Evolutionary conservation across 768 basidiomycete genomes (phyloP), one percentile per base, ranked within the genome.

Genomic region (Lentinus tigrinus): DNA sequence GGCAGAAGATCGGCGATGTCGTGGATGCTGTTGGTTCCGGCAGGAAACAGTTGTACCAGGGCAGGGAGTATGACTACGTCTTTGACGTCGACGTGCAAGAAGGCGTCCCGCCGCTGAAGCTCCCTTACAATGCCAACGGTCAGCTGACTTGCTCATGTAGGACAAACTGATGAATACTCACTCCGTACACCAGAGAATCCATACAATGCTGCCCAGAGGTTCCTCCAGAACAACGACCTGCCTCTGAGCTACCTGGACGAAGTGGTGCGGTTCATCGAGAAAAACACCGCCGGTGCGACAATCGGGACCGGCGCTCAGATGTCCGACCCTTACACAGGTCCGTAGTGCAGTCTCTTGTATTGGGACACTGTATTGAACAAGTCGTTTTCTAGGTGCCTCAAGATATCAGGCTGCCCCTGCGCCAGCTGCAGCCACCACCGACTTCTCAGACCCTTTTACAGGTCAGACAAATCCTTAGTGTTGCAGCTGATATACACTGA

Each of bases 1-100:
- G 97, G 97, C 84, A 93, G 71, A 96, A 95, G 70, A 85, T 98
- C 34, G 97, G 97, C 23, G 90, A 95, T 64, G 95, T 98, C 5
- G 94, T 95, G 4, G 97, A 97, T 68, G 95, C 95, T 19, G 90
- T 96, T 51, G 91, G 95, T 23, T 85, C 88, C 36, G 85, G 85
- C n/a, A 81, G 93, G 56, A 95, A 92, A 73, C 92, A 95, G 72
- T 80, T 97, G n/a, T 89, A 90, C 68, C 73, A 94, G 65, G 97
- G 97, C 17, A 88, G 88, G 68, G 96, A 98, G 74, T 99, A 95
- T 68, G 97, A 99, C 74, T 97, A 97, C 67, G 96, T 99, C n/a
- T 98, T 98, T 67, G 95, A 97, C 68, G 95, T 99, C 36, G 97
- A 98, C 67, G 88, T 98, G 26, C 82, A 93, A 67, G 96, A 97